Evolutionary conservation across 78 protist genomes (phyloP).

Genomic region (Dictyostelium purpureum): DNA sequence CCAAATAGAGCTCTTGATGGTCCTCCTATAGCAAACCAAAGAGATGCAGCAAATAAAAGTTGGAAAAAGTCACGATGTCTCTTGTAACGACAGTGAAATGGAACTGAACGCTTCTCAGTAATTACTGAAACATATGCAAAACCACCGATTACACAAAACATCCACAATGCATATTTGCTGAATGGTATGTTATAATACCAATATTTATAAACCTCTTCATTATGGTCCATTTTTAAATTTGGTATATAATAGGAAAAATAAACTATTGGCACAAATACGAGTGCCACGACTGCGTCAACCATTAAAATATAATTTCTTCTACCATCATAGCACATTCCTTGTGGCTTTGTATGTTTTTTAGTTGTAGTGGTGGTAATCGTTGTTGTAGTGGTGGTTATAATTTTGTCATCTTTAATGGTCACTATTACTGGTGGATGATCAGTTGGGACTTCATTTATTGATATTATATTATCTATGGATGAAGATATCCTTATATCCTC

Average conservation of each 20-base stretch:
- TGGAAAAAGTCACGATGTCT: constrained; percentile 60
- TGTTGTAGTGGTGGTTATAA: background rate
- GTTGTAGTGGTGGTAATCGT: background rate
- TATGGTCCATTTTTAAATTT: background rate
- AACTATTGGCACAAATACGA: constrained; percentile 18
- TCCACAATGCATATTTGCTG: constrained; percentile 46
- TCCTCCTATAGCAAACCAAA: constrained; percentile 23
- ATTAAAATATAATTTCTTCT: constrained; percentile 1
- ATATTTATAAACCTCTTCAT: background rate
- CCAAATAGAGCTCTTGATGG: constrained; percentile 51
- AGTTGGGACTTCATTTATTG: too few species aligned
- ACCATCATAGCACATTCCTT: constrained; percentile 11
- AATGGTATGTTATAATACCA: constrained; percentile 43
- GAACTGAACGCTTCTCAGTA: constrained; percentile 38
- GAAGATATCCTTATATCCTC: too few species aligned
- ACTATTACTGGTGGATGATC: too few species aligned
- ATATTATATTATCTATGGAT: too few species aligned
- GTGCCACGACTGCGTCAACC: background rate
- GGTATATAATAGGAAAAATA: constrained; percentile 1
- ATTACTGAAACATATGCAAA: constrained; percentile 58
- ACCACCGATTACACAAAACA: constrained; percentile 10
- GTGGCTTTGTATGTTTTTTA: background rate
- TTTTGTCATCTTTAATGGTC: background rate
- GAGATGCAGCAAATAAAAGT: background rate
- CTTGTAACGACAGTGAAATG: constrained; percentile 68